A percentile compares a stretch with the other conserved stretches of the same genome.
phyloP scores from a whole-genome alignment of 306 rosid genomes.

The Potentilla sterilis region DNA sequence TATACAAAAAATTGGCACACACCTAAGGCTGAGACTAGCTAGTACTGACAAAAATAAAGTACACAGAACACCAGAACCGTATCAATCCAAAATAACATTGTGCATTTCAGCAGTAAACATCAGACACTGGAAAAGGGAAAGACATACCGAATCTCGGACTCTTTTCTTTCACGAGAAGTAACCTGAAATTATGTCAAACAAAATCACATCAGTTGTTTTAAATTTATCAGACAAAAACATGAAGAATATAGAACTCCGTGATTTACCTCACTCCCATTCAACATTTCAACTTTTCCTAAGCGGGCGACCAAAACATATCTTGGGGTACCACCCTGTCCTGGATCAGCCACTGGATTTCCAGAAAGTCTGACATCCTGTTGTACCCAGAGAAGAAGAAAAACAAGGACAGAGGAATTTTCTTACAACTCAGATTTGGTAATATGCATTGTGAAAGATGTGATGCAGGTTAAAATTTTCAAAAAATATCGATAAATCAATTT shows the following conservation, averaged over 20 bases:
- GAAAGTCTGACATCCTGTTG: constrained; percentile 83
- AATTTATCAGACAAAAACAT: constrained; percentile 17
- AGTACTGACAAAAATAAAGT: background rate
- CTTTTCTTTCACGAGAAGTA: constrained; percentile 83
- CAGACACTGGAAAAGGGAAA: constrained; percentile 14
- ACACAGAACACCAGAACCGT: background rate
- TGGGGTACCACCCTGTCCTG: constrained; percentile 66
- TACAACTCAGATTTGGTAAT: background rate
- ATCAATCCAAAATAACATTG: background rate
- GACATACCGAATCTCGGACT: constrained; percentile 84
- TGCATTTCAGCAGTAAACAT: background rate
- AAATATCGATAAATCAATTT: background rate
- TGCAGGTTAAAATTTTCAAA: background rate
- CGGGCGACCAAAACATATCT: constrained; percentile 81
- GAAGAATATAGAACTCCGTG: constrained; percentile 18
- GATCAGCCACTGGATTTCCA: constrained; percentile 78
- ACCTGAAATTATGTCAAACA: constrained; percentile 48
- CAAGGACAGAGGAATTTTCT: background rate
- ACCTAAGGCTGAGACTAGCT: constrained; percentile 6
- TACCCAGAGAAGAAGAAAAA: background rate
- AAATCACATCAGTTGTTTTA: constrained; percentile 16
- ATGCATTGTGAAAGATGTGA: background rate
- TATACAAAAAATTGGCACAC: background rate
- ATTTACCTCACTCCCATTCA: constrained; percentile 91
- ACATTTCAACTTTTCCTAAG: constrained; percentile 60